These are phyloP conservation scores for Talaromyces sp. DNA, from an alignment of 2,329 filamentous ascomycete species.

Conservation along the genomic window DNA sequence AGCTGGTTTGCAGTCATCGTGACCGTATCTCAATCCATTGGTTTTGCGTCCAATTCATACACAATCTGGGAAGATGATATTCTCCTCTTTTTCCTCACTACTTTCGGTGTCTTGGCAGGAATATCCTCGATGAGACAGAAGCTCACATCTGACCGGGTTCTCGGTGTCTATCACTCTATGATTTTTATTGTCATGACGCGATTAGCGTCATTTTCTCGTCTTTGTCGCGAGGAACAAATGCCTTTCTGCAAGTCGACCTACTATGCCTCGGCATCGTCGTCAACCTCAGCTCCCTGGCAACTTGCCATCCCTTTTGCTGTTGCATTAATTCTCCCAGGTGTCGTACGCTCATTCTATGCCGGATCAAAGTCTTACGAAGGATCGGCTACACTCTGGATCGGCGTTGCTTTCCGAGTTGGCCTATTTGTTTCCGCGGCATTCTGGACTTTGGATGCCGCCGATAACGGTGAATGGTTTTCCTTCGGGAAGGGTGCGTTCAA, in stretches of 20 bases:
- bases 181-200: conserved; percentile 77
- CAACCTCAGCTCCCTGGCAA: conserved; percentile 90
- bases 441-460: conserved; percentile 86
- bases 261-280: conserved; percentile 86
- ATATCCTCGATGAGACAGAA: conserved; percentile 71
- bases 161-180: conserved; percentile 80
- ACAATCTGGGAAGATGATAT: conserved; percentile 99
- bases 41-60: conserved; percentile 96
- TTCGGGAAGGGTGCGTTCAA: conserved; percentile 64
- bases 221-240: conserved; percentile 98
- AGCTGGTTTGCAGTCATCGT: conserved; percentile 80
- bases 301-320: conserved; percentile 73
- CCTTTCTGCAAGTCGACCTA: conserved; percentile 93
- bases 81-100: conserved; percentile 81
- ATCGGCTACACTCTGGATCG: conserved; percentile 79
- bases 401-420: conserved; percentile 70
- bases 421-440: conserved; percentile 73
- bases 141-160: conserved; percentile 61
- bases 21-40: conserved; percentile 80
- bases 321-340: conserved; percentile 65
- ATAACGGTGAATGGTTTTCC: conserved; percentile 74
- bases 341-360: conserved; percentile 78
- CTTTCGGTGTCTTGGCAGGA: conserved; percentile 74
- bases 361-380: conserved; percentile 86
- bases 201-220: conserved; percentile 77